Evolutionary conservation across 2,329 filamentous ascomycete species (phyloP), one percentile per base, ranked within the genome.

Genomic region (Apiospora sp.): DNA sequence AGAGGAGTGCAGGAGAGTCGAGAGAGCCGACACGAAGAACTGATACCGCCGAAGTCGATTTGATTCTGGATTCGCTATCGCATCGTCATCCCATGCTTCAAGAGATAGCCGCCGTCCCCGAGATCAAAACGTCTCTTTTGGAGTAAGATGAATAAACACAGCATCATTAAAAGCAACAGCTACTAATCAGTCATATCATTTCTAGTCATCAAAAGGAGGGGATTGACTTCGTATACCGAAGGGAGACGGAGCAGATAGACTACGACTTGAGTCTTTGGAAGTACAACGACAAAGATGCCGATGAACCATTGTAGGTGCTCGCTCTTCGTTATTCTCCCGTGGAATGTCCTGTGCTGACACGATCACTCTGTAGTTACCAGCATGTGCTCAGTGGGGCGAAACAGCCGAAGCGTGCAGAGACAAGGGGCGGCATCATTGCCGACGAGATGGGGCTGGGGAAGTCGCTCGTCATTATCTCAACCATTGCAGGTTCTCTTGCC

Each of bases 381-480:
- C 48, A 51, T 27, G n/a, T 51, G 5, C 48, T 51, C 48, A 51
- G 48, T 51, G 48, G 48, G 24, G 48, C 48, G 48, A 51, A 51
- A 12, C 44, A n/a, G 37, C 37, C 68, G 10, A 54, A 70, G 19
- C 68, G 48, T 19, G 1, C 68, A 3, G 68, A 70, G 13, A n/a
- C 68, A 13, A 61, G 48, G 48, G 48, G 68, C 6, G 68, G 68
- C 22, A 70, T 70, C 34, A 61, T 70, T 13, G 68, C 68, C n/a
- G 68, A 70, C n/a, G 68, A 70, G 49, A 70, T 70, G 68, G 68
- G 68, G 19, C 48, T 70, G 3, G 68, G 68, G 4, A 70, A 70
- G 48, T 70, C 68, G 8, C 68, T 70, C 1, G 68, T 70, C 22
- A n/a, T 70, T 13, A 58, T 70, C 0, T 61, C 14, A 4, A 61